Evolutionary conservation across 768 basidiomycete genomes (phyloP), one percentile per base, ranked within the genome.

Genomic region (Leucocoprinus sp.): DNA sequence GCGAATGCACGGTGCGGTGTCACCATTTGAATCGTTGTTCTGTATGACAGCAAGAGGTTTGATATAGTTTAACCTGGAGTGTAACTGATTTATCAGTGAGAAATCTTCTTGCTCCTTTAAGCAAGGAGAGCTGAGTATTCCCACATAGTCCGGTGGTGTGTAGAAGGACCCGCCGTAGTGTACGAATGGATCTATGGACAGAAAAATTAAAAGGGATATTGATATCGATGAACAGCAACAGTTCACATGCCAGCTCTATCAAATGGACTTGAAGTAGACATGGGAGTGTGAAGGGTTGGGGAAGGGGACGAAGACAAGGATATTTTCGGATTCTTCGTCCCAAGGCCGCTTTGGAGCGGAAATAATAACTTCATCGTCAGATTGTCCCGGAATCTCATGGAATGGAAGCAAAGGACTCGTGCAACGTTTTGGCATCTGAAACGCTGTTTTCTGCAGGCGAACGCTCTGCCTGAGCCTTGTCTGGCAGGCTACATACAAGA

Each of bases 331-430:
- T 26, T 31, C n/a, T 27, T 24, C 4, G 17, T 29, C 18, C 15
- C 27, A 33, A 8, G 5, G 21, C 12, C 28, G 23, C 14, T n/a
- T 31, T 7, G 31, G 31, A 31, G 31, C 31, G 4, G 31, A 4
- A 5, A 31, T 11, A 8, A 31, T 31, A 5, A n/a, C 45, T 9
- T 34, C 38, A 6, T 34, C 29, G 5, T 9, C 19, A 8, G 12
- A 12, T 6, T 29, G 18, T 26, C 31, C 23, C 11, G 45, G 45
- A 34, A 47, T 28, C 5, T 12, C 7, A 34, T 47, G 45, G 27
- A 47, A 40, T 4, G 45, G 45, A n/a, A 47, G 31, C 19, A 47
- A 26, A 5, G 45, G 45, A 14, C 38, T 47, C 11, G 29, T 23
- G 26, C 45, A 47, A 34, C 45, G 45, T 27, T 45, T 29, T 18